Evolutionary conservation across 139 green algal species (phyloP).

Genomic region (Chlamydomonas schloesseri): DNA sequence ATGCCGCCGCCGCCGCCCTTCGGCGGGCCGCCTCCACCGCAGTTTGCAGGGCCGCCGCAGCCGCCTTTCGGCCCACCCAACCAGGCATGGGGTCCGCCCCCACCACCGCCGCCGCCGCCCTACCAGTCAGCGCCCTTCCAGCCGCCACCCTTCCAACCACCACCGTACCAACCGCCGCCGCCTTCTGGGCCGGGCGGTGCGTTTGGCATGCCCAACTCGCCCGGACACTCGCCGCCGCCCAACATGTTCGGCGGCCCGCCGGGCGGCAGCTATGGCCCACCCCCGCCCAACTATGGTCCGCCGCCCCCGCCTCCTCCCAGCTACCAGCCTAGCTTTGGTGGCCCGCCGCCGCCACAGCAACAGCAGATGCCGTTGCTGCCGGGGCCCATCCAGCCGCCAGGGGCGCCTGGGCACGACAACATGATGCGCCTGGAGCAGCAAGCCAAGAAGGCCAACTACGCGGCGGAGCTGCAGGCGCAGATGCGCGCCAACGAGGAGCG

Average conservation of each 20-base stretch:
- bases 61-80: too few species aligned
- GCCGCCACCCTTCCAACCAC: not conserved
- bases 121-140: slow-evolving; percentile 24
- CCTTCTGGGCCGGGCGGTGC: not conserved
- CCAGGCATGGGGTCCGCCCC: too few species aligned
- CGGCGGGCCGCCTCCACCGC: not conserved
- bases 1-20: not conserved
- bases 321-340: not conserved
- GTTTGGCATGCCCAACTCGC: not conserved
- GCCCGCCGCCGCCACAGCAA: not conserved
- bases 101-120: not conserved
- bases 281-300: not conserved
- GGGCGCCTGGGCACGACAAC: not conserved
- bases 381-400: not conserved
- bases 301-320: not conserved
- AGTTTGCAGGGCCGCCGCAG: too few species aligned
- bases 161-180: not conserved
- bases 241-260: not conserved
- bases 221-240: not conserved
- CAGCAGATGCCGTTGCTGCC: slow-evolving; percentile 18
- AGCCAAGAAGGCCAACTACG: slow-evolving; percentile 47
- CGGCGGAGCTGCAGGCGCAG: slow-evolving; percentile 50
- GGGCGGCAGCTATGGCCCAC: not conserved
- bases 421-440: slow-evolving; percentile 29
- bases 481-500: slow-evolving; percentile 48